Evolutionary conservation across 176 grass and related monocot species (phyloP).

Genomic region (Urochloa ruziziensis): DNA sequence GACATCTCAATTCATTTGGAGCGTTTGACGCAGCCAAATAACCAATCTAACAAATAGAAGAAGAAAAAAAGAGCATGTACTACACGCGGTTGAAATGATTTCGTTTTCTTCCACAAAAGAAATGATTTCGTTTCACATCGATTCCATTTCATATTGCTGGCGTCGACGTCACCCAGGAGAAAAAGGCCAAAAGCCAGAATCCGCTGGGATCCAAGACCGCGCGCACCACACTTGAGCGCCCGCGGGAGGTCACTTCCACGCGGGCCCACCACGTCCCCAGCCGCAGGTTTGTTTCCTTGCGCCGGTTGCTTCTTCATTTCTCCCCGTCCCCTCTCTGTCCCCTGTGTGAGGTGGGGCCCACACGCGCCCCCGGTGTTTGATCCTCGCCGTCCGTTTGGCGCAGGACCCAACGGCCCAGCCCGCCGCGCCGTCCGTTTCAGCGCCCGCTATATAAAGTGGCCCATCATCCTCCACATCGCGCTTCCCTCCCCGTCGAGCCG

Average conservation of each 20-base stretch:
- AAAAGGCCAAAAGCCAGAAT: not conserved
- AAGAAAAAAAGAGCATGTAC: too few relatives aligned
- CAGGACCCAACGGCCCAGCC: not conserved
- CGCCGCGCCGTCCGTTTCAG: conserved; percentile 29
- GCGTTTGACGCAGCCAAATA: too few relatives aligned
- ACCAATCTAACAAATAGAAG: too few relatives aligned
- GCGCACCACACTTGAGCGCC: not conserved
- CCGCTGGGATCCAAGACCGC: not conserved
- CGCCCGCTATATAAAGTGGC: conserved; percentile 15
- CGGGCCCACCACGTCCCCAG: not conserved
- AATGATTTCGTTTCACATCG: too few relatives aligned
- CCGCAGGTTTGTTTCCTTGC: not conserved
- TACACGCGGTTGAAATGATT: too few relatives aligned
- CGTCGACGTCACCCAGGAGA: not conserved
- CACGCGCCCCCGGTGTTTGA: not conserved
- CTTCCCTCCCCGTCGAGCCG: not conserved
- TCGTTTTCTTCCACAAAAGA: too few relatives aligned
- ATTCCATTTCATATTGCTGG: not conserved
- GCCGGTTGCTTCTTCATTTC: not conserved
- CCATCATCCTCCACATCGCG: not conserved
- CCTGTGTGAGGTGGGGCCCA: not conserved
- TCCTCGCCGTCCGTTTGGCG: conserved; percentile 31
- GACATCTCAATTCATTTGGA: too few relatives aligned
- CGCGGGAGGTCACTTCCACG: not conserved
- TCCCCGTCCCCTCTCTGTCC: not conserved